phyloP scores from a whole-genome alignment of 495 filamentous ascomycete genomes.

The Cercophora sp. region DNA sequence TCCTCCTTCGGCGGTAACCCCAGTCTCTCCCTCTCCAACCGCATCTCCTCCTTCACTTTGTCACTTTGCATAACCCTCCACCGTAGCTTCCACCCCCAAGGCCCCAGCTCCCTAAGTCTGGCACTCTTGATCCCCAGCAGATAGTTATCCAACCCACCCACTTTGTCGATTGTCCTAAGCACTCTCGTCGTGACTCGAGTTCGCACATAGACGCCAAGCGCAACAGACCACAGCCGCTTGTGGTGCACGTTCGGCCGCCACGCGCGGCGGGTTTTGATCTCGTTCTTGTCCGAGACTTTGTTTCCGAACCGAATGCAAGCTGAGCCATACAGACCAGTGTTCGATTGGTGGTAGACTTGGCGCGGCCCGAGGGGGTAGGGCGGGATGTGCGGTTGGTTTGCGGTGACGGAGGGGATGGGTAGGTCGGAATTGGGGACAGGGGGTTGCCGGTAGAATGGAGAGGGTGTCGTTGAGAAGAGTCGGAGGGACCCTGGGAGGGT shows the following conservation, averaged over 20 bases:
- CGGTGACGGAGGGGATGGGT: conserved; percentile 26
- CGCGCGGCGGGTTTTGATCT: conserved; percentile 75
- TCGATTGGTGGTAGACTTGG: conserved; percentile 77
- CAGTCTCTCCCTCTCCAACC: conserved; percentile 45
- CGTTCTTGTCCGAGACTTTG: conserved; percentile 70
- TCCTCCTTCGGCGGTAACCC: conserved; percentile 38
- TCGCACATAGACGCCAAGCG: conserved; percentile 60
- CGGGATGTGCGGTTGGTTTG: conserved; percentile 48
- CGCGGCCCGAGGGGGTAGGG: conserved; percentile 82
- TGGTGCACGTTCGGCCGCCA: conserved; percentile 87
- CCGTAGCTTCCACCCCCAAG: conserved; percentile 80
- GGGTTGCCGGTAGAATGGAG: conserved; percentile 22
- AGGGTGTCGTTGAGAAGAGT: conserved; percentile 24
- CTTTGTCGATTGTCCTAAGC: conserved; percentile 80
- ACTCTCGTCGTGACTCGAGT: conserved; percentile 73
- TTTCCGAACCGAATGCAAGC: conserved; percentile 84
- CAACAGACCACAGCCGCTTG: conserved; percentile 69
- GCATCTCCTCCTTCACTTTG: conserved; percentile 56
- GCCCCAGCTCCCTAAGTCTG: conserved; percentile 77
- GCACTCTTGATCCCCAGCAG: conserved; percentile 67
- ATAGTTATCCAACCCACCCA: conserved; percentile 87
- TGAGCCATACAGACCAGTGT: conserved; percentile 79
- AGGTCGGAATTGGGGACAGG: conserved; percentile 24
- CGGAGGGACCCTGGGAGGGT: conserved; percentile 13
- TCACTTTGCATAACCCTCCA: conserved; percentile 80